Base-by-base conservation (phyloP, 2,329 filamentous ascomycete species). In the Cytospora piceae region DNA sequence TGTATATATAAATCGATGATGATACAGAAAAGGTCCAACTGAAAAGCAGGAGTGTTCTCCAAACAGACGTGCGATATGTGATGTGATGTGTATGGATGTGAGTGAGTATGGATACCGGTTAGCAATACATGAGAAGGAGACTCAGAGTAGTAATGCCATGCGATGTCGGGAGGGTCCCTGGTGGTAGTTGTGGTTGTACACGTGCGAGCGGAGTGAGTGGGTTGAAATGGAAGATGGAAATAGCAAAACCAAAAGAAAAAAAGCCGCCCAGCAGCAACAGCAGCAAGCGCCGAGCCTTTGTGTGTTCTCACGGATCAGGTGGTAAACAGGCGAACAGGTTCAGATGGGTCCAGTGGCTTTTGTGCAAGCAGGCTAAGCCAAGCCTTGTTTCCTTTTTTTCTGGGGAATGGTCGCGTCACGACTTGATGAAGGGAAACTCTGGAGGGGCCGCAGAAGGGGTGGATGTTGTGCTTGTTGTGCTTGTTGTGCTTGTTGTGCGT, bases 181-280 rank as follows among this genome's bases (percentile, higher is more conserved):
- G 37, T 51, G 53, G 39, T 42, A 27, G 61, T 39, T 39, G 29
- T 32, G 11, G 31, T 22, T 51, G 53, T 57, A 63, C 53, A 57
- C 53, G 53, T 55, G 61, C 60, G 53, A 46, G 24, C 56, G 27
- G 54, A 51, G 56, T 52, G 61, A 56, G 60, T 49, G 27, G 39
- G 39, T 42, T 3, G 7, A 20, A 42, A 20, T 42, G 39, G 39
- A 42, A 42, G 20, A 42, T n/a, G 42, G n/a, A 49, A 49, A 49
- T 49, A 49, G 42, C 42, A 49, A 12, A 34, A 34, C 11, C n/a
- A n/a, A n/a, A 12, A 34, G 8, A 34, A 15, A 37, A 37, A 49
- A 49, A 49, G 42, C 42, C 42, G 42, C 42, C 42, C 42, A 49
- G 42, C 42, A 49, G 42, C 42, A 49, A 42, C 39, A 42, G 42